These are phyloP conservation scores for Glaciozyma antarctica DNA, from an alignment of 768 basidiomycete species.

Conservation along the genomic window DNA sequence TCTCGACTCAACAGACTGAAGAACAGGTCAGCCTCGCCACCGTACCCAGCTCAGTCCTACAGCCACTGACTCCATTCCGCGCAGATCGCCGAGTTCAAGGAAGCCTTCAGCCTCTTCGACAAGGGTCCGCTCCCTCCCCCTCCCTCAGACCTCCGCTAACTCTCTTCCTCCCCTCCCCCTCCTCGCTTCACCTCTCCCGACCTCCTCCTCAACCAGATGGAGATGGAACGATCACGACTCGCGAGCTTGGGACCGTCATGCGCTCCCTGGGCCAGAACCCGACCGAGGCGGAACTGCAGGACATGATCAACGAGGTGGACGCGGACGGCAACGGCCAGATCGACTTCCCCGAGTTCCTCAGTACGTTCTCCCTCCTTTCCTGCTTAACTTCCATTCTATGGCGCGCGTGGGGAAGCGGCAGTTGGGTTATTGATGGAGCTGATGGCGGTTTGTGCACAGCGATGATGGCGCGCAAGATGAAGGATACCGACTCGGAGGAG, in stretches of 20 bases:
- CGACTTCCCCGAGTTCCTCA: slow-evolving; percentile 74
- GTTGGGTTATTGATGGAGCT: not conserved
- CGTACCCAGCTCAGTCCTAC: not conserved
- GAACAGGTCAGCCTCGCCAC: not conserved
- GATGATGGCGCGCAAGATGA: slow-evolving; percentile 59
- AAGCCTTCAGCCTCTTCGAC: slow-evolving; percentile 87
- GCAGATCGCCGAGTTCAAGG: slow-evolving; percentile 71
- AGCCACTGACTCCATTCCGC: not conserved
- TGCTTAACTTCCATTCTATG: not conserved
- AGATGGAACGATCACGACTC: slow-evolving; percentile 83
- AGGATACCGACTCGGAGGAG: slow-evolving; percentile 83
- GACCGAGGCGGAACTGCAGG: slow-evolving; percentile 79
- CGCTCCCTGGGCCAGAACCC: slow-evolving; percentile 86
- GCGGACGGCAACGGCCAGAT: slow-evolving; percentile 80
- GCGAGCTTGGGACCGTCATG: slow-evolving; percentile 86
- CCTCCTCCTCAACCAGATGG: slow-evolving; percentile 46
- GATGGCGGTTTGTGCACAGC: slow-evolving; percentile 16
- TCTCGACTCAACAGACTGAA: too few species aligned
- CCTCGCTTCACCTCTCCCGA: not conserved
- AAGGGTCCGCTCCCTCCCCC: slow-evolving; percentile 27
- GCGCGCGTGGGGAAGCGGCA: not conserved
- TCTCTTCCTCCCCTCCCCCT: not conserved
- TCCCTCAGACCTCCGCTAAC: not conserved
- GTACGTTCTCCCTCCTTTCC: slow-evolving; percentile 36
- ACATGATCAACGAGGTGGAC: slow-evolving; percentile 93